phyloP scores from a whole-genome alignment of 176 grass and related monocot genomes.

The Poa annua region DNA sequence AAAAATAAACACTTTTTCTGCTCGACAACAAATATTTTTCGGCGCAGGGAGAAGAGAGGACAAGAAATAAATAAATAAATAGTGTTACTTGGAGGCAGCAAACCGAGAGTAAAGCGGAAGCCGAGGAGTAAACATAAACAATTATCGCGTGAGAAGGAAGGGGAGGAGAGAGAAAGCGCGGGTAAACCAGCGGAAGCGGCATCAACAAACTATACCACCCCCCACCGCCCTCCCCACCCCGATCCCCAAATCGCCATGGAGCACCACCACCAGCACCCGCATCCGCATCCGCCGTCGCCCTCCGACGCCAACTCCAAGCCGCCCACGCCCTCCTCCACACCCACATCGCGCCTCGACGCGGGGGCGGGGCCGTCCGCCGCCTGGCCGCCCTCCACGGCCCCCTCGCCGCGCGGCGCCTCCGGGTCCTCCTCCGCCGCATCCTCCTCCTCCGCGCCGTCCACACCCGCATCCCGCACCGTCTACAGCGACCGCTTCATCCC shows the following conservation, averaged over 20 bases:
- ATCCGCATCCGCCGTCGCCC: constrained; percentile 29
- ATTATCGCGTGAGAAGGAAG: background rate
- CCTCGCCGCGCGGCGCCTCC: constrained; percentile 38
- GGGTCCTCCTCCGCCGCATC: constrained; percentile 5
- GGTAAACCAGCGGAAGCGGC: constrained; percentile 31
- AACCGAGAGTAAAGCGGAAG: background rate
- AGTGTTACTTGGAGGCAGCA: background rate
- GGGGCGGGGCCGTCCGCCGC: constrained; percentile 21
- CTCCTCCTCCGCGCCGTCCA: constrained; percentile 28
- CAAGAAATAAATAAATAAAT: constrained; percentile 17
- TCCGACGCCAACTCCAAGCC: constrained; percentile 52
- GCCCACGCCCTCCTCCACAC: constrained; percentile 34
- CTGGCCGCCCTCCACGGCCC: background rate
- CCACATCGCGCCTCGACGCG: constrained; percentile 7
- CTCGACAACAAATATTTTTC: no score
- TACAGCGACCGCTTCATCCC: constrained; percentile 94
- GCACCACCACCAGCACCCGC: constrained; percentile 36
- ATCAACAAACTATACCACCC: background rate
- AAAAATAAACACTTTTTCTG: background rate
- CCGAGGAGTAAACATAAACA: background rate
- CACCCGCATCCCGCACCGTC: constrained; percentile 59
- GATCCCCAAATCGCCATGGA: constrained; percentile 35
- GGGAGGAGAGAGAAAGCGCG: constrained; percentile 48
- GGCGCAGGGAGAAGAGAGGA: background rate
- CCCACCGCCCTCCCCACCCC: background rate